Evolutionary conservation across 2,329 filamentous ascomycete species (phyloP).

Genomic region (Orbilia oligospora): DNA sequence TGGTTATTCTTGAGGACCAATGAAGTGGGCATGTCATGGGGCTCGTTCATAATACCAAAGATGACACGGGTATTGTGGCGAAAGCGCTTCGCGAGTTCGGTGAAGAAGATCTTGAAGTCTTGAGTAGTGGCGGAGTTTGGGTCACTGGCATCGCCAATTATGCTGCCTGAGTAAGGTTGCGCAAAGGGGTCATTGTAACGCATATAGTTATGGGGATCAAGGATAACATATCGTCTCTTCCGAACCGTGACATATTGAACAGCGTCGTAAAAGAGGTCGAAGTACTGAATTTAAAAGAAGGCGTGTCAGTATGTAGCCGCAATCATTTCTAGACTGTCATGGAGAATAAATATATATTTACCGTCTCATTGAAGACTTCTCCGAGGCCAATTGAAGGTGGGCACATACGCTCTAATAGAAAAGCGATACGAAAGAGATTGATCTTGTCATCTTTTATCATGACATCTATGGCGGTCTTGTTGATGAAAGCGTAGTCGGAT

Average conservation of each 20-base stretch:
- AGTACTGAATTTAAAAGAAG: too few species aligned
- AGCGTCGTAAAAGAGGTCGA: conserved; percentile 68
- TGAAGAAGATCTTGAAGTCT: conserved; percentile 71
- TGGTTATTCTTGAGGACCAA: conserved; percentile 70
- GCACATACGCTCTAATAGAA: conserved; percentile 71
- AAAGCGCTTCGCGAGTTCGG: conserved; percentile 70
- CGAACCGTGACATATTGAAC: conserved; percentile 71
- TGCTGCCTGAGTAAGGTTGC: conserved; percentile 70
- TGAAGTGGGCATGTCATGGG: conserved; percentile 70
- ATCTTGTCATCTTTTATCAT: conserved; percentile 70
- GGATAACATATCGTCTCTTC: conserved; percentile 69
- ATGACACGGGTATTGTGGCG: conserved; percentile 70
- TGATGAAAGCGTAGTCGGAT: conserved; percentile 71
- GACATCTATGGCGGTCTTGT: conserved; percentile 69
- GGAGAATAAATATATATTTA: too few species aligned
- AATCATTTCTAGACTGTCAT: too few species aligned
- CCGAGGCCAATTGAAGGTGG: conserved; percentile 70
- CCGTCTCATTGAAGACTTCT: conserved; percentile 70
- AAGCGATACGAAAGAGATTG: conserved; percentile 71
- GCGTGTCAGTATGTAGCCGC: too few species aligned
- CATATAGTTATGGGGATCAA: conserved; percentile 73
- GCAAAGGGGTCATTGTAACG: conserved; percentile 71
- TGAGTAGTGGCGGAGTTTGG: conserved; percentile 69
- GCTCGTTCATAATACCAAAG: conserved; percentile 71
- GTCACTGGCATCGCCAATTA: conserved; percentile 70